Evolutionary conservation across 1,284 basidiomycete genomes (phyloP).

Genomic region (Malassezia furfur): DNA sequence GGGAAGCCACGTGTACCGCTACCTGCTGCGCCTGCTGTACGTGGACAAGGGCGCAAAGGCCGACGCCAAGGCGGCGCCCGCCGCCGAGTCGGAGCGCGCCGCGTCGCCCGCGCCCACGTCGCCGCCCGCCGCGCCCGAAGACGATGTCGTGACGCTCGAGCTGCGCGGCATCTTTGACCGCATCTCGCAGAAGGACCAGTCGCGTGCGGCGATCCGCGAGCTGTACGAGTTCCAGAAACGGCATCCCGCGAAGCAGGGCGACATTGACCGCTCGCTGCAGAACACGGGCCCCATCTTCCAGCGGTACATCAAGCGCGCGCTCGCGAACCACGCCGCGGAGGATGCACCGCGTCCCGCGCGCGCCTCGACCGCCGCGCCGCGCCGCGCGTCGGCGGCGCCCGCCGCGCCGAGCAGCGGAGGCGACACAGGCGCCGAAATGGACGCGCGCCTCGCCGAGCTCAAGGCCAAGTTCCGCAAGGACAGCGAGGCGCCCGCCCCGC

Average conservation of each 20-base stretch:
- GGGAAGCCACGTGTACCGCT: slow-evolving; percentile 39
- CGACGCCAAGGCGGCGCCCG: slow-evolving; percentile 18
- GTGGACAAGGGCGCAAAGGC: slow-evolving; percentile 19
- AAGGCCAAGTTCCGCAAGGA: slow-evolving; percentile 32
- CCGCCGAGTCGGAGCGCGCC: slow-evolving; percentile 62
- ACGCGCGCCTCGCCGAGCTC: slow-evolving; percentile 37
- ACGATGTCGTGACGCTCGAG: slow-evolving; percentile 55
- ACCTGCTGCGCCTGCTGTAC: slow-evolving; percentile 38
- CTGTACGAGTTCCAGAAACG: slow-evolving; percentile 86
- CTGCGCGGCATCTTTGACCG: slow-evolving; percentile 74
- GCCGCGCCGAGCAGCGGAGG: not conserved
- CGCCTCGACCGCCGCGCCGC: not conserved
- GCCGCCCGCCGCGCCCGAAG: slow-evolving; percentile 13
- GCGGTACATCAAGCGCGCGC: slow-evolving; percentile 49
- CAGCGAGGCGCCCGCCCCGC: not conserved
- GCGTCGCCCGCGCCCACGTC: slow-evolving; percentile 9
- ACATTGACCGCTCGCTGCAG: slow-evolving; percentile 56
- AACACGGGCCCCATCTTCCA: slow-evolving; percentile 51
- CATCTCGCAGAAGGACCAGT: slow-evolving; percentile 72
- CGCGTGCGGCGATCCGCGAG: slow-evolving; percentile 81
- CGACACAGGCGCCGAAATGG: slow-evolving; percentile 7
- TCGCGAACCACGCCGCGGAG: slow-evolving; percentile 62
- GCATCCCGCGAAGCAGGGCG: slow-evolving; percentile 74
- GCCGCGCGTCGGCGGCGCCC: slow-evolving; percentile 51
- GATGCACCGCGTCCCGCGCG: slow-evolving; percentile 52